Evolutionary conservation across 2,329 filamentous ascomycete genomes (phyloP).

Genomic region (Aurifilum marmelostoma): DNA sequence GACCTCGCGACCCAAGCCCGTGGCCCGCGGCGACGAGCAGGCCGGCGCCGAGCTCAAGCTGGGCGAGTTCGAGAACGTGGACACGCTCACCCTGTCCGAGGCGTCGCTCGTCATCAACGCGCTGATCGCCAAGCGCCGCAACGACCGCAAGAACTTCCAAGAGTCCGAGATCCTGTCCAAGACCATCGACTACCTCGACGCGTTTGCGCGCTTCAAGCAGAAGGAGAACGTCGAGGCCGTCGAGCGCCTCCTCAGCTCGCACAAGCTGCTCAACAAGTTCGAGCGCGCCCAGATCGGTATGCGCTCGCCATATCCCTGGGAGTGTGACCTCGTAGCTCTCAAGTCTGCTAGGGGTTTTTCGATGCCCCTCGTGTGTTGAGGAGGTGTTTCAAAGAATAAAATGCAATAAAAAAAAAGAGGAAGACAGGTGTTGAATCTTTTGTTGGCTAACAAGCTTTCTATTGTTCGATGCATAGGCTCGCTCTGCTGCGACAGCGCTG

Average conservation of each 20-base stretch:
- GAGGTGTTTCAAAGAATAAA: neutral
- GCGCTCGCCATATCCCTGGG: slow-evolving; percentile 32
- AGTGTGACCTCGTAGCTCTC: neutral
- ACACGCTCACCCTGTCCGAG: slow-evolving; percentile 90
- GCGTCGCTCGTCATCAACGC: slow-evolving; percentile 90
- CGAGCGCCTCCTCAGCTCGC: slow-evolving; percentile 79
- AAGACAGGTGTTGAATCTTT: neutral
- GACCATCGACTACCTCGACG: slow-evolving; percentile 89
- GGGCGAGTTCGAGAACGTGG: slow-evolving; percentile 90
- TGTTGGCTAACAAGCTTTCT: slow-evolving; percentile 19
- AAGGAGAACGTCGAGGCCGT: slow-evolving; percentile 96
- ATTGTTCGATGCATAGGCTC: slow-evolving; percentile 62
- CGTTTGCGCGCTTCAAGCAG: slow-evolving; percentile 94
- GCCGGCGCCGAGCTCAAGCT: slow-evolving; percentile 80
- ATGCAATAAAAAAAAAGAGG: too few relatives aligned
- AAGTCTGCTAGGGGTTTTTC: neutral
- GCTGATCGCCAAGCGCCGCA: slow-evolving; percentile 77
- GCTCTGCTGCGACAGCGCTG: slow-evolving; percentile 86
- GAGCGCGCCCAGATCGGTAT: slow-evolving; percentile 90
- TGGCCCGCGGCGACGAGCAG: slow-evolving; percentile 81
- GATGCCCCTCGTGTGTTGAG: neutral
- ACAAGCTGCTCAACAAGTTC: slow-evolving; percentile 83
- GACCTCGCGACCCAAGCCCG: slow-evolving; percentile 70
- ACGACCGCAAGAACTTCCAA: slow-evolving; percentile 79
- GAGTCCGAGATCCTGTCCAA: slow-evolving; percentile 85